Conservation (phyloP, 2,329 filamentous ascomycete genomes). For the Aspergillus thermomutatus region DNA sequence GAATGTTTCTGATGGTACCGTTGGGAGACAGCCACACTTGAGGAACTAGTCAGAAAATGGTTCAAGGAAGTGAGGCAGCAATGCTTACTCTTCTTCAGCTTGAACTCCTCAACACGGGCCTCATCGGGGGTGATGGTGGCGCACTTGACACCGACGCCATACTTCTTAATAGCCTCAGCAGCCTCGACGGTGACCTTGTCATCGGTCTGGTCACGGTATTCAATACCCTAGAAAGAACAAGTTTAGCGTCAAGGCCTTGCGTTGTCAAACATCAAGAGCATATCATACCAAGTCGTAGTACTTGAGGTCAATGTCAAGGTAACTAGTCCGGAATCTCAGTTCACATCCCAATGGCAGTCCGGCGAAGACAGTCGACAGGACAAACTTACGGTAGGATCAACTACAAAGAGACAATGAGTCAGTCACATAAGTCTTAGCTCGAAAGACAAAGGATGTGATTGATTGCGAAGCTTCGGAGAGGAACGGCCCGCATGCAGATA, state of each 20-base stretch:
- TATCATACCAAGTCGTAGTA: conserved; percentile 75
- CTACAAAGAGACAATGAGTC: conserved; percentile 31
- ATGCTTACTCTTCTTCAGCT: conserved; percentile 88
- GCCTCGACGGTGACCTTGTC: conserved; percentile 95
- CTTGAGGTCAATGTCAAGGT: conserved; percentile 96
- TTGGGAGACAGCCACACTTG: conserved; percentile 97
- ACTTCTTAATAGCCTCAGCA: conserved; percentile 97
- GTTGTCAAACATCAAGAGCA: background rate
- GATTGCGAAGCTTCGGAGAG: conserved; percentile 7
- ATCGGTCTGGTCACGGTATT: conserved; percentile 93
- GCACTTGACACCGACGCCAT: conserved; percentile 98
- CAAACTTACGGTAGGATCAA: conserved; percentile 74
- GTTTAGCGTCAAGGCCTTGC: conserved; percentile 7
- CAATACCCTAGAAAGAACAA: conserved; percentile 58
- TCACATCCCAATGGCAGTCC: conserved; percentile 2
- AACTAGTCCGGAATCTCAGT: conserved; percentile 43
- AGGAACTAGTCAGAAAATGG: conserved; percentile 10
- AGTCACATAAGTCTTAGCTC: background rate
- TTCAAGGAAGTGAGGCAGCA: background rate
- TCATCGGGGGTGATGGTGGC: conserved; percentile 99
- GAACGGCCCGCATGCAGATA: conserved; percentile 10
- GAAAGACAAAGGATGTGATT: conserved; percentile 3
- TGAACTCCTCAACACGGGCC: conserved; percentile 93
- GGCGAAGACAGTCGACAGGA: conserved; percentile 1
- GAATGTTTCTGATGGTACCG: conserved; percentile 71